Base-by-base conservation (phyloP, 805 yeast genomes). In the Torulaspora quercuum region DNA sequence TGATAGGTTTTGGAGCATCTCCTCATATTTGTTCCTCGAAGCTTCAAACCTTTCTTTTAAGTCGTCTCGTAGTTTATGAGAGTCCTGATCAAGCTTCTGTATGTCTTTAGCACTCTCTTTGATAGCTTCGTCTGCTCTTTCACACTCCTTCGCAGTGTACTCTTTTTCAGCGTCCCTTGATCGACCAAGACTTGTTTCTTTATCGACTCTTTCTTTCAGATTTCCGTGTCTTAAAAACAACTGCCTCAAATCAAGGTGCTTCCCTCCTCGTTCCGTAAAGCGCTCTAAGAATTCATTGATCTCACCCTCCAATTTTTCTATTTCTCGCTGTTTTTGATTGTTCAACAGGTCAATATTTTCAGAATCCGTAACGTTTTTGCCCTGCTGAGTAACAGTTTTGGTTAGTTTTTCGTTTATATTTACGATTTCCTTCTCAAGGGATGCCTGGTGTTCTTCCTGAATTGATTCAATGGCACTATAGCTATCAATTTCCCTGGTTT, bases 131-230 rank as follows among this genome's bases (percentile, higher is more conserved):
- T 56, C 48, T 0, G 87, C 82, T 34, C 77, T 72, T 12, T 59
- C 60, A 19, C 76, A 70, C 53, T 84, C 90, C 19, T 65, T 67
- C 6, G 58, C 50, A 76, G 80, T 81, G 57, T 83, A 88, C 33
- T 66, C 73, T 29, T 68, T 72, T 49, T 87, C 95, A 22, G 75
- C 76, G 2, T 58, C 56, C 27, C 69, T 68, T 5, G 78, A 67
- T 16, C 69, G 70, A 2, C 72, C 50, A 43, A 69, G 69, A 9
- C 64, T 59, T n/a, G 70, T 59, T 29, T 70, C 58, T 18, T 59
- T 67, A 20, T 63, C 59, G 3, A 80, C 60, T 33, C 70, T 66
- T 5, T 69, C 69, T 40, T 71, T 69, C 22, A 79, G 51, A 5
- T 68, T 67, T 51, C 70, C 61, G n/a, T 70, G 67, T 28, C 48